phyloP scores from a whole-genome alignment of 192 early-diverging fungal species.

The Coemansia sp. region DNA sequence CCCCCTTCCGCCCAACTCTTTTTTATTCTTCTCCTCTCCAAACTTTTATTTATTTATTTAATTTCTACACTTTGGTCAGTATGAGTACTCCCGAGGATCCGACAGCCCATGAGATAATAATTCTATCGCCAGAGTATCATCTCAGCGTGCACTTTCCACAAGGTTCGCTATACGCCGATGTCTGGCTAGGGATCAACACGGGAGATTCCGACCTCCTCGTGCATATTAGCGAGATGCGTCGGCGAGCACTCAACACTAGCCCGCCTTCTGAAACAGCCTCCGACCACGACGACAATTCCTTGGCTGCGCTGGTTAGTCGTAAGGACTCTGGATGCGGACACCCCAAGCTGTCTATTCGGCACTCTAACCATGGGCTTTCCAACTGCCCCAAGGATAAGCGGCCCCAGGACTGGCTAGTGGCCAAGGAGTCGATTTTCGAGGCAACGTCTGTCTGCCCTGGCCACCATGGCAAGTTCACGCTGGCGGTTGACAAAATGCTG shows the following conservation, averaged over 20 bases:
- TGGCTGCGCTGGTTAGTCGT: constrained; percentile 4
- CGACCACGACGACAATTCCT: not conserved
- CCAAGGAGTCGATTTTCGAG: constrained; percentile 43
- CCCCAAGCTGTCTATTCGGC: constrained; percentile 20
- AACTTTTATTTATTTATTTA: not conserved
- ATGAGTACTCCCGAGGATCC: constrained; percentile 31
- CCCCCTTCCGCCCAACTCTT: not conserved
- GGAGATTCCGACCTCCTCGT: constrained; percentile 39
- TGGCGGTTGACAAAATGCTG: constrained; percentile 37
- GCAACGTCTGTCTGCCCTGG: constrained; percentile 32
- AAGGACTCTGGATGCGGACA: constrained; percentile 41
- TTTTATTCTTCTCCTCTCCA: not conserved
- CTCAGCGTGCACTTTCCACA: constrained; percentile 54
- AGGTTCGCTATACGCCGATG: constrained; percentile 51
- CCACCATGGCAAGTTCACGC: constrained; percentile 43
- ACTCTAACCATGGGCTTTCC: constrained; percentile 37
- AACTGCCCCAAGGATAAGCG: constrained; percentile 35
- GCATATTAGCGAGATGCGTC: constrained; percentile 47
- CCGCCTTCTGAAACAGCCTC: constrained; percentile 24
- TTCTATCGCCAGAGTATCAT: constrained; percentile 45
- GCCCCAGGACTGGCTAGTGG: constrained; percentile 41
- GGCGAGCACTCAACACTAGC: constrained; percentile 46
- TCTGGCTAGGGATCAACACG: constrained; percentile 52
- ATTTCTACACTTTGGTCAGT: not conserved
- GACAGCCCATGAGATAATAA: constrained; percentile 53